Evolutionary conservation across 2,329 filamentous ascomycete genomes (phyloP).

Genomic region (Diaporthe aspalathi): DNA sequence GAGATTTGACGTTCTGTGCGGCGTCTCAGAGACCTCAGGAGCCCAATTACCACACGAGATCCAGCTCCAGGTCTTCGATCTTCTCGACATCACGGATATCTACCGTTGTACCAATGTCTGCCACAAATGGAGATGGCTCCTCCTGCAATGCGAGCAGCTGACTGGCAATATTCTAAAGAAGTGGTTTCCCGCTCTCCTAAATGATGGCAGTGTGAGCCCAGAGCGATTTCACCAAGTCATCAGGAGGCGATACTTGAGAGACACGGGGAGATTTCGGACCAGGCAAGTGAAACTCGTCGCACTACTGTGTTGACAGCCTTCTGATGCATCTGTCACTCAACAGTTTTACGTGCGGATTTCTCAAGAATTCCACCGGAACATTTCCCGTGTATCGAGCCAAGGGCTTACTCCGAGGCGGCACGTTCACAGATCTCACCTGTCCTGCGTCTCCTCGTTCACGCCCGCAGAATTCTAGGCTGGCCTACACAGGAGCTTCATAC

Average conservation of each 20-base stretch:
- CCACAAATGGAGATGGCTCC: conserved; percentile 15
- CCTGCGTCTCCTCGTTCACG: background rate
- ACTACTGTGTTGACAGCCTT: background rate
- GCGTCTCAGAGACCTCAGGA: background rate
- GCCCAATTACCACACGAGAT: conserved; percentile 17
- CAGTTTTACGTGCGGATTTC: conserved; percentile 2
- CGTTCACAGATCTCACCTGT: conserved; percentile 4
- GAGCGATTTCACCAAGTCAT: background rate
- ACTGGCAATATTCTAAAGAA: background rate
- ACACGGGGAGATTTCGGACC: conserved; percentile 11
- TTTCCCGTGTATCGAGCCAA: conserved; percentile 7
- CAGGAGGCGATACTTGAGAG: conserved; percentile 3
- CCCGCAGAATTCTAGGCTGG: background rate
- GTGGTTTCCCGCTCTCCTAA: background rate
- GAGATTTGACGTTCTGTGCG: conserved; percentile 20
- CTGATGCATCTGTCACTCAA: background rate
- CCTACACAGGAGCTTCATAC: background rate
- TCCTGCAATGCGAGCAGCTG: background rate
- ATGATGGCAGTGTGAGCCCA: background rate
- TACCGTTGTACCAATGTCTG: conserved; percentile 27
- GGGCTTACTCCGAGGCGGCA: conserved; percentile 11
- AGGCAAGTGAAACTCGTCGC: background rate
- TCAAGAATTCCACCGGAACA: background rate
- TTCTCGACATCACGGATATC: conserved; percentile 14
- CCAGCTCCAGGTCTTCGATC: conserved; percentile 20